Conservation (phyloP, 768 basidiomycete genomes). For the Amanita inopinata region DNA sequence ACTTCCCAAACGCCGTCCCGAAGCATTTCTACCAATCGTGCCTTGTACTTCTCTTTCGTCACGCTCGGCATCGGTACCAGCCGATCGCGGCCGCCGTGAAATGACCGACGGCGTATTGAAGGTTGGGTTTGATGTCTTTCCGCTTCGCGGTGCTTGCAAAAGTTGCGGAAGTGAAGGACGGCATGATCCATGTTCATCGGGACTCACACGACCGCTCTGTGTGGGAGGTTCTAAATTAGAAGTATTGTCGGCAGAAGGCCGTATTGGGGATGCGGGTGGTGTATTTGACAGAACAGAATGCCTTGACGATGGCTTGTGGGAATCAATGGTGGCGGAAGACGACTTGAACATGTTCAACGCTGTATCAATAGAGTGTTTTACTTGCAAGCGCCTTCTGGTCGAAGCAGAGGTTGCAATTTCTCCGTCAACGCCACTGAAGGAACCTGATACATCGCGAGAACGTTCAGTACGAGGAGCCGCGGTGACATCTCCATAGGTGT, state of each 20-base stretch:
- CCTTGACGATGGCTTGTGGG: conserved; percentile 5
- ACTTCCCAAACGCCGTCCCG: conserved; percentile 42
- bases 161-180: conserved; percentile 67
- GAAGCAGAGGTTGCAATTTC: conserved; percentile 20
- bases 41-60: conserved; percentile 21
- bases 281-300: conserved; percentile 18
- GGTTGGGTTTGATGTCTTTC: conserved; percentile 26
- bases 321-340: conserved; percentile 12
- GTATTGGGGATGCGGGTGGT: conserved; percentile 33
- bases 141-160: conserved; percentile 24
- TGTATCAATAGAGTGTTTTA: conserved; percentile 76
- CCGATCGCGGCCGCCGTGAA: conserved; percentile 58
- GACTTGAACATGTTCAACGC: conserved; percentile 46
- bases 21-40: conserved; percentile 24
- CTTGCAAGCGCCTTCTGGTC: conserved; percentile 44
- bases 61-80: conserved; percentile 55
- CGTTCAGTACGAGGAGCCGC: neutral
- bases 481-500: conserved; percentile 14
- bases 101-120: conserved; percentile 17
- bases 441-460: conserved; percentile 5
- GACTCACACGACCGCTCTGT: conserved; percentile 21
- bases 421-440: conserved; percentile 14
- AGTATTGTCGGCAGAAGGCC: conserved; percentile 36
- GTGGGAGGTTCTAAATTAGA: conserved; percentile 25
- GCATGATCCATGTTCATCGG: conserved; percentile 30